phyloP scores from a whole-genome alignment of 192 early-diverging fungal species.

The Powellomyces hirtus region DNA sequence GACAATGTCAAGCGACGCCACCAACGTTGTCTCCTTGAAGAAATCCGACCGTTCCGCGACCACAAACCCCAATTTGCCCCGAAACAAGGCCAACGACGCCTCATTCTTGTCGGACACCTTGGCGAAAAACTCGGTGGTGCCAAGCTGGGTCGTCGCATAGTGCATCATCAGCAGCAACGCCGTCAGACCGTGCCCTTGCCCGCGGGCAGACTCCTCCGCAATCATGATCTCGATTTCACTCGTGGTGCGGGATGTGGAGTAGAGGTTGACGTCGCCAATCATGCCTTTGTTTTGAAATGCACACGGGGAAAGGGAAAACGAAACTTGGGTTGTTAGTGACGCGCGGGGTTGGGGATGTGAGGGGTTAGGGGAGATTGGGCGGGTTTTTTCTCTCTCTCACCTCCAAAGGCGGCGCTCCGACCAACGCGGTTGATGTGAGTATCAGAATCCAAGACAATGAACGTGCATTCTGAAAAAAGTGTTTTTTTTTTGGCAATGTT shows the following conservation, averaged over 20 bases:
- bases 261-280: slow-evolving; percentile 96
- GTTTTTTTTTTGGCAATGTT: no score
- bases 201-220: slow-evolving; percentile 54
- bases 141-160: slow-evolving; percentile 52
- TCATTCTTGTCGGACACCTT: slow-evolving; percentile 68
- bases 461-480: slow-evolving; percentile 30
- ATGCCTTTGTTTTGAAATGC: slow-evolving; percentile 61
- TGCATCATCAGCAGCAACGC: slow-evolving; percentile 63
- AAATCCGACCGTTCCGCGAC: slow-evolving; percentile 50
- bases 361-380: background rate
- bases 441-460: slow-evolving; percentile 32
- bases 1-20: no score
- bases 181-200: slow-evolving; percentile 53
- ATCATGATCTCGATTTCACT: slow-evolving; percentile 96
- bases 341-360: no score
- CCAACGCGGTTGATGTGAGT: slow-evolving; percentile 29
- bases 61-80: slow-evolving; percentile 55
- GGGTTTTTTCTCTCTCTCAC: no score
- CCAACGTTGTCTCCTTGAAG: slow-evolving; percentile 71
- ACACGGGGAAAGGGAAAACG: no score
- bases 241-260: slow-evolving; percentile 59
- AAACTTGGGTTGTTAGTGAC: slow-evolving; percentile 33
- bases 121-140: slow-evolving; percentile 54
- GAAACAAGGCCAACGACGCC: slow-evolving; percentile 60
- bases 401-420: slow-evolving; percentile 15